Evolutionary conservation across 176 grass and related monocot genomes (phyloP), one percentile per base, ranked within the genome.

Genomic region (Avena eriantha): DNA sequence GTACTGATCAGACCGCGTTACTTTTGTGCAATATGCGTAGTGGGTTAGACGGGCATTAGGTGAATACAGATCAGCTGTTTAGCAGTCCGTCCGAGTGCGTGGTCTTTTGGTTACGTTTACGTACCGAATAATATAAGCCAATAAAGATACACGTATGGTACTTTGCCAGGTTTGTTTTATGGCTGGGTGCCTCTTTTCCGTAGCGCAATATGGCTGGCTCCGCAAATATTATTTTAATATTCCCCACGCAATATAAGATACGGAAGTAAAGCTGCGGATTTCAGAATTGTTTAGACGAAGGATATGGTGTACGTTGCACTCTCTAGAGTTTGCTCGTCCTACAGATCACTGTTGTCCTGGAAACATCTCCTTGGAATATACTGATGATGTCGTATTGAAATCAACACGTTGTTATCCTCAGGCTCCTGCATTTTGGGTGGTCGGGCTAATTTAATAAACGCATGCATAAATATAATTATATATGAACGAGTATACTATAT

Each of bases 81-180:
- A 77, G 45, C 61, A 7, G 7, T 31, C 23, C 23, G 35, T 14
- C 6, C 57, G 36, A 63, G 59, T 69, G 74, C 48, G 15, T 67
- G 74, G 39, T 69, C 16, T 76, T 76, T 76, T 85, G 39, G 55
- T 60, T 48, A 18, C 26, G 47, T 16, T 73, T 48, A 12, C 26
- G 47, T 16, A 29, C 7, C 21, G n/a, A 43, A 31, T 21, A n/a
- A 19, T 56, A 24, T 61, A 79, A 45, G 7, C 35, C 7, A 21
- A 51, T 17, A 71, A 69, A 71, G 31, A 46, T 55, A 58, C 68
- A 58, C 50, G 67, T 49, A 23, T 53, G 84, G 18, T n/a, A 36
- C 66, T 80, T 80, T 73, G 85, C 67, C 19, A 23, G 36, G 17
- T 55, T 51, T 51, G 41, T 61, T 33, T 86, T 58, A 68, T 69